Evolutionary conservation across 2,329 filamentous ascomycete genomes (phyloP).

Genomic region (Gnomoniopsis sp.): DNA sequence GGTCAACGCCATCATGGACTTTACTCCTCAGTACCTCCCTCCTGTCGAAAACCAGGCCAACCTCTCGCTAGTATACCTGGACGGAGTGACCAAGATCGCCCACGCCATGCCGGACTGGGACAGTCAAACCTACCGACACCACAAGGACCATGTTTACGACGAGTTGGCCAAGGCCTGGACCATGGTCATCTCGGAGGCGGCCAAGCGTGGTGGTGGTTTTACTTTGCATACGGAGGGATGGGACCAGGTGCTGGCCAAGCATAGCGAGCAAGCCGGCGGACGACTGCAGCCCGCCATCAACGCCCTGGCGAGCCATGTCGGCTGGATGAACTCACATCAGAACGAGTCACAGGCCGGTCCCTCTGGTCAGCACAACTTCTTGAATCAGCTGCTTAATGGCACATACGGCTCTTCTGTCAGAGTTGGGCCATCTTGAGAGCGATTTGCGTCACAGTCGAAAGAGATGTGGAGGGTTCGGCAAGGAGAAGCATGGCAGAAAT

Average conservation of each 20-base stretch:
- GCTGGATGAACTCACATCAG: conserved; percentile 64
- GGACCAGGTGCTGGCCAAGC: conserved; percentile 83
- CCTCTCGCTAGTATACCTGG: conserved; percentile 80
- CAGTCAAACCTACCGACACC: conserved; percentile 79
- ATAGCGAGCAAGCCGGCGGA: conserved; percentile 83
- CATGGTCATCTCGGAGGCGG: conserved; percentile 83
- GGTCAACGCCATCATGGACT: conserved; percentile 87
- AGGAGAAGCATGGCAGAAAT: neutral
- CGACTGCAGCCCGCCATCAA: conserved; percentile 77
- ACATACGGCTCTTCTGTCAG: conserved; percentile 57
- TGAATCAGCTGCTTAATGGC: conserved; percentile 60
- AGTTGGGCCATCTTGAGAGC: conserved; percentile 57
- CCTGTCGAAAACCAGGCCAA: conserved; percentile 84
- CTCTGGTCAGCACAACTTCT: conserved; percentile 53
- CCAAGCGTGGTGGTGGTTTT: conserved; percentile 88
- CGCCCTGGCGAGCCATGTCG: conserved; percentile 69
- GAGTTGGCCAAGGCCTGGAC: conserved; percentile 94
- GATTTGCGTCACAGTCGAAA: neutral
- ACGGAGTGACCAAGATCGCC: conserved; percentile 85
- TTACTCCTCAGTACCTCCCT: conserved; percentile 91
- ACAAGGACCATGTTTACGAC: conserved; percentile 94
- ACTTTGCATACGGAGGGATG: conserved; percentile 85
- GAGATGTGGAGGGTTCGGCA: neutral
- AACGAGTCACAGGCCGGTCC: conserved; percentile 23
- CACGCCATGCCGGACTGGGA: conserved; percentile 91